A percentile compares a stretch with the other conserved stretches of the same genome.
These are phyloP conservation scores for Cryphonectria carpinicola DNA, from an alignment of 2,329 filamentous ascomycete genomes.

Conservation along the genomic window DNA sequence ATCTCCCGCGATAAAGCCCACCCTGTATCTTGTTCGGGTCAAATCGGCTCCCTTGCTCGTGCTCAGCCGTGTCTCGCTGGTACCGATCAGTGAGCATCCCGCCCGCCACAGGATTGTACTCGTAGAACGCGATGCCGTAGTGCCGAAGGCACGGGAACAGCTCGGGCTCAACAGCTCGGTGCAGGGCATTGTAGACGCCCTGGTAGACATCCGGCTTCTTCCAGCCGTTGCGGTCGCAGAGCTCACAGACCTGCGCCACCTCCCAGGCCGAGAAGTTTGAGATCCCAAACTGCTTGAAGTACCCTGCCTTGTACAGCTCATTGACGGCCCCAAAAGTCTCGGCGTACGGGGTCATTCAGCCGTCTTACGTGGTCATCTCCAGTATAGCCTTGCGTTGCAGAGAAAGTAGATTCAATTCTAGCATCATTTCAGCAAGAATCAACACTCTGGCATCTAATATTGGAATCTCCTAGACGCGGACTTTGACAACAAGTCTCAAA, in stretches of 20 bases:
- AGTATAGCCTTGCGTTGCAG: too few species aligned
- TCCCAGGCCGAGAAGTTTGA: slow-evolving; percentile 52
- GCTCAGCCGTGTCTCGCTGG: slow-evolving; percentile 34
- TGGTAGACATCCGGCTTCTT: slow-evolving; percentile 50
- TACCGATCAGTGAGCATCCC: slow-evolving; percentile 50
- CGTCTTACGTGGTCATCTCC: too few species aligned
- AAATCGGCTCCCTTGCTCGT: slow-evolving; percentile 42
- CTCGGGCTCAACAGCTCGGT: slow-evolving; percentile 43
- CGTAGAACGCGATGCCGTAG: slow-evolving; percentile 47
- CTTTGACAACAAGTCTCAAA: background rate
- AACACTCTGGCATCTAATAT: too few species aligned
- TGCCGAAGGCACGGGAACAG: slow-evolving; percentile 47
- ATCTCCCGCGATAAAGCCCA: slow-evolving; percentile 56
- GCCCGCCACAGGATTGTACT: slow-evolving; percentile 48
- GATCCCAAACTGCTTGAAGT: slow-evolving; percentile 49
- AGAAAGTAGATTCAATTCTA: too few species aligned
- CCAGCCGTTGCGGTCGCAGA: slow-evolving; percentile 47
- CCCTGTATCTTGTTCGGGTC: slow-evolving; percentile 46
- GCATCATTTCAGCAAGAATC: too few species aligned
- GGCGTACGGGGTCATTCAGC: slow-evolving; percentile 42
- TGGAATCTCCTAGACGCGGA: background rate
- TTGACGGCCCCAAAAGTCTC: slow-evolving; percentile 52
- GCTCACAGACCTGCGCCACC: slow-evolving; percentile 50
- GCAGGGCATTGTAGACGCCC: slow-evolving; percentile 38
- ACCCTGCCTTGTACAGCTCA: slow-evolving; percentile 47